phyloP scores from a whole-genome alignment of 768 basidiomycete species.

The Suillus paluster region DNA sequence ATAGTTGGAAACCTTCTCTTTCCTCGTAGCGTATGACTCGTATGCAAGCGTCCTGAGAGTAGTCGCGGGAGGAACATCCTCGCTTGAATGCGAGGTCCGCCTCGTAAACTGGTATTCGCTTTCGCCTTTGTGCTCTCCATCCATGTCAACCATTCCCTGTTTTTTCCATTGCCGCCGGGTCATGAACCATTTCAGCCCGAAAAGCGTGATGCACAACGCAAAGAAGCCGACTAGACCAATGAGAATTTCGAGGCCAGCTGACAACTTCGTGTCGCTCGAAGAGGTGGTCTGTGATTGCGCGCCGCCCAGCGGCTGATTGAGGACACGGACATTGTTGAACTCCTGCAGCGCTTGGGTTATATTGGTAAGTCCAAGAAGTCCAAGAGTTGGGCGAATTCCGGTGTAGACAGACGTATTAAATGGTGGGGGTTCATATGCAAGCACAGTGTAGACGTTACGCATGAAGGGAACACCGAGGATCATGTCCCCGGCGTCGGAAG shows the following conservation, averaged over 20 bases:
- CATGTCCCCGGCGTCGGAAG: slow-evolving; percentile 60
- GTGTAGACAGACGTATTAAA: slow-evolving; percentile 40
- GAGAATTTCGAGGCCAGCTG: slow-evolving; percentile 66
- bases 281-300: slow-evolving; percentile 12
- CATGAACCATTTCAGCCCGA: slow-evolving; percentile 57
- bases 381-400: slow-evolving; percentile 50
- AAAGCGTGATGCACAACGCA: slow-evolving; percentile 55
- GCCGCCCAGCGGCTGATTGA: slow-evolving; percentile 58
- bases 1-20: slow-evolving; percentile 37
- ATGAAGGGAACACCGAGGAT: slow-evolving; percentile 81
- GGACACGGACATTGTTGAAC: slow-evolving; percentile 70
- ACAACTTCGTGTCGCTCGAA: slow-evolving; percentile 41
- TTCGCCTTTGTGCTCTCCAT: slow-evolving; percentile 16
- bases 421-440: slow-evolving; percentile 61
- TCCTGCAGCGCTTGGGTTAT: slow-evolving; percentile 63
- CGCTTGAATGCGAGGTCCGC: slow-evolving; percentile 28
- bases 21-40: slow-evolving; percentile 43
- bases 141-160: slow-evolving; percentile 20
- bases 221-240: slow-evolving; percentile 64
- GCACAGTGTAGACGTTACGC: slow-evolving; percentile 76
- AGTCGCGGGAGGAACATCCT: slow-evolving; percentile 41
- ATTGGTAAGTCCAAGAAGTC: slow-evolving; percentile 67
- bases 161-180: slow-evolving; percentile 41
- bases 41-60: slow-evolving; percentile 44
- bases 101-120: slow-evolving; percentile 39